phyloP scores from a whole-genome alignment of 2,329 filamentous ascomycete species.

The Pseudovirgaria hyperparasitica region DNA sequence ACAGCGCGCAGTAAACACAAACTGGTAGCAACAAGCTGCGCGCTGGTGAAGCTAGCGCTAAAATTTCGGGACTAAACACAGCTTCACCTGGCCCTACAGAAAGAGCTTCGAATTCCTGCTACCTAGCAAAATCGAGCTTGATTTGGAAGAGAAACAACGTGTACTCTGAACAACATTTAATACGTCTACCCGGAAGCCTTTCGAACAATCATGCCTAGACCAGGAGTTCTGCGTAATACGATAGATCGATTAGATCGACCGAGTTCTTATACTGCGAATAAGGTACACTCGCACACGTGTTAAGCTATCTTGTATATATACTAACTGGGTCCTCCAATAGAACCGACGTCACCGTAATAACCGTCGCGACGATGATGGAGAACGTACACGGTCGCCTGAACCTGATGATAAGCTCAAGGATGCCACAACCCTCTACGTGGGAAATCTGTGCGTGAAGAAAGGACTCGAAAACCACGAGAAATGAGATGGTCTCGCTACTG shows the following conservation, averaged over 20 bases:
- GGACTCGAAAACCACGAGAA: slow-evolving; percentile 3
- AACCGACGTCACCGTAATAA: slow-evolving; percentile 58
- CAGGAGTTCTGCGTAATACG: too few relatives aligned
- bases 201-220: too few relatives aligned
- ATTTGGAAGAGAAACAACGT: too few relatives aligned
- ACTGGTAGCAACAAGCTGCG: too few relatives aligned
- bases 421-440: slow-evolving; percentile 92
- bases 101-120: too few relatives aligned
- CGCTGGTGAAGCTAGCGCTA: too few relatives aligned
- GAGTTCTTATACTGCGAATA: slow-evolving; percentile 81
- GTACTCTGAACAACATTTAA: too few relatives aligned
- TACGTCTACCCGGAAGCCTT: too few relatives aligned
- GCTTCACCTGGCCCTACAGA: too few relatives aligned
- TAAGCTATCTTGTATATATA: slow-evolving; percentile 4
- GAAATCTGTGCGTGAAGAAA: slow-evolving; percentile 59
- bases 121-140: too few relatives aligned
- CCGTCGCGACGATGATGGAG: slow-evolving; percentile 46
- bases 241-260: slow-evolving; percentile 88
- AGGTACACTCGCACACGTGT: slow-evolving; percentile 41
- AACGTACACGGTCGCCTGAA: slow-evolving; percentile 39
- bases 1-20: too few relatives aligned
- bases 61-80: too few relatives aligned
- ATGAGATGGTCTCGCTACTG: slow-evolving; percentile 3
- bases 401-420: slow-evolving; percentile 68
- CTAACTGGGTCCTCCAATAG: slow-evolving; percentile 34